Evolutionary conservation across 2,329 filamentous ascomycete species (phyloP).

Genomic region (Botrytis deweyae): DNA sequence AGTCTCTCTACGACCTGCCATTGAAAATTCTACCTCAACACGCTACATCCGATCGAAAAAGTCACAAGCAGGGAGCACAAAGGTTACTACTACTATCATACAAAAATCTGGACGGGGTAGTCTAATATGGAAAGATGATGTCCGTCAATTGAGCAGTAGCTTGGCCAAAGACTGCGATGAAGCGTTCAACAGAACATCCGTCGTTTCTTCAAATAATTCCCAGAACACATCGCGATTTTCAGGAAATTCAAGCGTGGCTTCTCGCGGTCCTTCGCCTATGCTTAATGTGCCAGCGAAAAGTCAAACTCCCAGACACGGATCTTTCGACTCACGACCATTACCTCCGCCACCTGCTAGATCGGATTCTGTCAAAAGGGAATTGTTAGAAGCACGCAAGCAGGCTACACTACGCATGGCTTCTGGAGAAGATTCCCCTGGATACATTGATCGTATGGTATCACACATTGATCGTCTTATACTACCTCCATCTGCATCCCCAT

Average conservation of each 20-base stretch:
- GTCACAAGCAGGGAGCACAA: conserved; percentile 20
- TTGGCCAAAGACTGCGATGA: conserved; percentile 90
- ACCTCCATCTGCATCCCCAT: conserved; percentile 35
- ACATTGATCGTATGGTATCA: conserved; percentile 59
- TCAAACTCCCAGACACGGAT: conserved; percentile 24
- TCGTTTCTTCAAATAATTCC: conserved; percentile 32
- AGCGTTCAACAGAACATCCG: conserved; percentile 73
- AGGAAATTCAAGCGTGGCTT: conserved; percentile 12
- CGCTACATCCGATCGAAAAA: conserved; percentile 38
- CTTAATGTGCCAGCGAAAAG: background rate
- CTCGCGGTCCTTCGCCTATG: conserved; percentile 11
- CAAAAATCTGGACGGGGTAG: conserved; percentile 28
- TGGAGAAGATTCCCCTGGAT: conserved; percentile 42
- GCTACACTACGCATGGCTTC: conserved; percentile 35
- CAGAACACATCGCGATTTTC: conserved; percentile 16
- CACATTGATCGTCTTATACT: conserved; percentile 58
- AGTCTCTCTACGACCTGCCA: conserved; percentile 25
- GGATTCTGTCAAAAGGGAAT: conserved; percentile 36
- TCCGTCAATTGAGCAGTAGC: conserved; percentile 78
- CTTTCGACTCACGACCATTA: conserved; percentile 35
- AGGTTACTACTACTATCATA: conserved; percentile 17
- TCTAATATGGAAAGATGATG: conserved; percentile 65
- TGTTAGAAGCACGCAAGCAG: conserved; percentile 36
- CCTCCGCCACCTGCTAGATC: conserved; percentile 37
- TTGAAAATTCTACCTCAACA: conserved; percentile 27